A percentile compares a stretch with the other conserved stretches of the same genome.
Evolutionary conservation across 2,329 filamentous ascomycete species (phyloP).

Genomic region (Furcasterigmium furcatum): DNA sequence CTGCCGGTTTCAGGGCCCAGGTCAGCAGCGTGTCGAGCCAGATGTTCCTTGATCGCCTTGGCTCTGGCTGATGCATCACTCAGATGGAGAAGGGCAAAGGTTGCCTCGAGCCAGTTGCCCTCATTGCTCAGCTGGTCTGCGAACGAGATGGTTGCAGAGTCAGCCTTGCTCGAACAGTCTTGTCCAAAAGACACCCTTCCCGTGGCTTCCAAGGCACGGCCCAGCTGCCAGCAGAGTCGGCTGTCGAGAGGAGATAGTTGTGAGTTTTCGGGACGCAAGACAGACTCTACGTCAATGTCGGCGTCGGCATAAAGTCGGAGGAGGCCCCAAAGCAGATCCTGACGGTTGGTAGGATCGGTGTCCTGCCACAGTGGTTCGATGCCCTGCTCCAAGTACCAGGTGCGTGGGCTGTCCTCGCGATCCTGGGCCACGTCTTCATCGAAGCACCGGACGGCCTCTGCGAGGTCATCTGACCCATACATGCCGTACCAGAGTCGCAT

Average conservation of each 20-base stretch:
- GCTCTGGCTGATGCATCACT: constrained; percentile 59
- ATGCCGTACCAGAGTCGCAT: constrained; percentile 87
- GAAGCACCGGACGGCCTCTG: constrained; percentile 70
- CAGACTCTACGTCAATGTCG: constrained; percentile 58
- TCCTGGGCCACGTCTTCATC: constrained; percentile 69
- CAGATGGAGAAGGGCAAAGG: constrained; percentile 79
- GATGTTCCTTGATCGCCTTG: constrained; percentile 67
- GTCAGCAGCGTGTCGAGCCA: constrained; percentile 66
- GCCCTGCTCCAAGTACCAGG: constrained; percentile 65
- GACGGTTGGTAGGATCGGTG: constrained; percentile 51
- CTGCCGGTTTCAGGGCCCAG: constrained; percentile 58
- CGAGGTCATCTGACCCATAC: constrained; percentile 63
- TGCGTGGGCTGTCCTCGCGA: constrained; percentile 68
- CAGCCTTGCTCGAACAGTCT: constrained; percentile 56
- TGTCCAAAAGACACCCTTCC: constrained; percentile 50
- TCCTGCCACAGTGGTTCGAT: constrained; percentile 60
- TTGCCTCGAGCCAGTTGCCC: constrained; percentile 65
- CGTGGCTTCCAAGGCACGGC: constrained; percentile 57
- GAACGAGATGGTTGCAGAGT: constrained; percentile 65
- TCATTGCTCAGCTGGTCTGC: constrained; percentile 59
- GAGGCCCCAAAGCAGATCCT: constrained; percentile 85
- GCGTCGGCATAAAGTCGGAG: constrained; percentile 74
- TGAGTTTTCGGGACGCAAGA: constrained; percentile 73
- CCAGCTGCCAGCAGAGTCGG: constrained; percentile 81
- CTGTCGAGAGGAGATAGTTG: constrained; percentile 72